Evolutionary conservation across 371 early-diverging fungal genomes (phyloP).

Genomic region (Cladochytrium tenue): DNA sequence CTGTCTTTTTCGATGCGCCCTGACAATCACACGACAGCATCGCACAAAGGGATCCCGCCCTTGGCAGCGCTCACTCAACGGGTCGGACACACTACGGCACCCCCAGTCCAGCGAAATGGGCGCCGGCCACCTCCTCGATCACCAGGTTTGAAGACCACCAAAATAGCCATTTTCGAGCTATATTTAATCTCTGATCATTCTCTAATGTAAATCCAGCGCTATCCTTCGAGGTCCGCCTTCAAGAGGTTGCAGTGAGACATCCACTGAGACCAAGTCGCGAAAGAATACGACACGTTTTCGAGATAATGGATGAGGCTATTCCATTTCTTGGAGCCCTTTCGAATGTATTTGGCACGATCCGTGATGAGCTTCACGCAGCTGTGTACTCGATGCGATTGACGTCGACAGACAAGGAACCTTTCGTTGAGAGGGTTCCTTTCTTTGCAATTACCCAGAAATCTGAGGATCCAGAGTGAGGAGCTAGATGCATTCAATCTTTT

Average conservation of each 20-base stretch:
- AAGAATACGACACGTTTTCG: constrained; percentile 30
- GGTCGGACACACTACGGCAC: too few relatives aligned
- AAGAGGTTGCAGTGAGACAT: constrained; percentile 37
- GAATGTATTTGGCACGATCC: constrained; percentile 24
- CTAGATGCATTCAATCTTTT: too few relatives aligned
- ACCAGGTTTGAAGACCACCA: too few relatives aligned
- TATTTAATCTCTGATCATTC: too few relatives aligned
- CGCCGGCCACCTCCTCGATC: too few relatives aligned
- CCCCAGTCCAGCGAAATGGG: too few relatives aligned
- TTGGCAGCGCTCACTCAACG: too few relatives aligned
- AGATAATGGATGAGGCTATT: constrained; percentile 36
- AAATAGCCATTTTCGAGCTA: too few relatives aligned
- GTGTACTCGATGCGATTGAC: constrained; percentile 44
- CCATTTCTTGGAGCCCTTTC: constrained; percentile 30
- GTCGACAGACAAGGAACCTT: constrained; percentile 25
- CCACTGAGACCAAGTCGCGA: constrained; percentile 29
- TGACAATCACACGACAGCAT: too few relatives aligned
- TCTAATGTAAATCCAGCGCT: constrained; percentile 39
- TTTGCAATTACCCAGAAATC: constrained; percentile 30
- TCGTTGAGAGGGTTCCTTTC: constrained; percentile 43
- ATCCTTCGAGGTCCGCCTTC: constrained; percentile 40
- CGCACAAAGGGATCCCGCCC: too few relatives aligned
- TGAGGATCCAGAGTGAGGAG: constrained; percentile 34
- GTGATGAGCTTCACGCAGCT: constrained; percentile 36
- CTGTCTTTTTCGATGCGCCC: too few relatives aligned